These are phyloP conservation scores for Colletotrichum destructivum DNA, from an alignment of 2,329 filamentous ascomycete genomes.

Conservation along the genomic window DNA sequence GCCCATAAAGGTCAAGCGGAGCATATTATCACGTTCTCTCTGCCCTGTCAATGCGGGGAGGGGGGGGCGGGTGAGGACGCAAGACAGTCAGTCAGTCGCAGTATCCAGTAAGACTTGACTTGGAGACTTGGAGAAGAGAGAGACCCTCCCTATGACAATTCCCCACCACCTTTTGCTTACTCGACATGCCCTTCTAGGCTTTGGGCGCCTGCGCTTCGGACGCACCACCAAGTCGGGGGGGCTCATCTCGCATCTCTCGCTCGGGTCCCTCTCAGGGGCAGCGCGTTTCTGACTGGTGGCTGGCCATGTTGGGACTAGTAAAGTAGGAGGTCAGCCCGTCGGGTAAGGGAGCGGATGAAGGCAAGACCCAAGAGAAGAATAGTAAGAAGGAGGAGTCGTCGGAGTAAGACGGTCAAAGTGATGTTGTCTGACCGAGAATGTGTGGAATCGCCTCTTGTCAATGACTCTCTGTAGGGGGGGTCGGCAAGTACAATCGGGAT, in stretches of 20 bases:
- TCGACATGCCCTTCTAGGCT: background rate
- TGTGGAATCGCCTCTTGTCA: background rate
- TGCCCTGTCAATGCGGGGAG: slow-evolving; percentile 31
- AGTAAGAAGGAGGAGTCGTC: no score
- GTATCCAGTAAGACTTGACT: no score
- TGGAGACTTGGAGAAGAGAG: background rate
- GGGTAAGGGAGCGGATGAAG: slow-evolving; percentile 11
- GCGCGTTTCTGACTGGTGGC: slow-evolving; percentile 9
- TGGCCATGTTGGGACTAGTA: background rate
- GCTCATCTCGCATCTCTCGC: no score
- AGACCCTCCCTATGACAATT: background rate
- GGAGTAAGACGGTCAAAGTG: background rate
- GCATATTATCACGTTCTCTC: background rate
- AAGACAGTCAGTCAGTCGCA: no score
- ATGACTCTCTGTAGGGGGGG: slow-evolving; percentile 17
- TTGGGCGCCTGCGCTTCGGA: background rate
- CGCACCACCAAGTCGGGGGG: background rate
- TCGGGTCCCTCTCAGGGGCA: slow-evolving; percentile 2
- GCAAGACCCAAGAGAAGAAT: background rate
- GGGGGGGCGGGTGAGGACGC: no score
- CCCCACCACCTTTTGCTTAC: no score
- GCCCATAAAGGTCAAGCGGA: no score
- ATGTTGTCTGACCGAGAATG: slow-evolving; percentile 12
- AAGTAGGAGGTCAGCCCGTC: background rate
- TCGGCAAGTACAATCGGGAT: no score